Evolutionary conservation across 495 filamentous ascomycete genomes (phyloP).

Genomic region (Daldinia vernicosa): DNA sequence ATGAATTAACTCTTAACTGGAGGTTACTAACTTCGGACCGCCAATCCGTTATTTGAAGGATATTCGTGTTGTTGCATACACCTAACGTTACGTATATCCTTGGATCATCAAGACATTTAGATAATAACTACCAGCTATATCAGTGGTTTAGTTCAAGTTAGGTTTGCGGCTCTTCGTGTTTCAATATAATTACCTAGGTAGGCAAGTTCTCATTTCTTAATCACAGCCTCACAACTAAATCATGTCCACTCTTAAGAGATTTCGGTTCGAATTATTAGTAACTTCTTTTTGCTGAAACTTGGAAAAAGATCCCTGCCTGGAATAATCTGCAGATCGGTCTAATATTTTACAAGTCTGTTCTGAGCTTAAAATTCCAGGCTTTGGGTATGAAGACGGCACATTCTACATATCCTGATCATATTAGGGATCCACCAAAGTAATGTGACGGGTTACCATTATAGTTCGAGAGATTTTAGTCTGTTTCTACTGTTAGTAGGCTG

Average conservation of each 20-base stretch:
- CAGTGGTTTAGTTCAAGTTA: no score
- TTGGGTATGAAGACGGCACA: neutral
- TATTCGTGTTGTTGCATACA: no score
- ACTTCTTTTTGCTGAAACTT: neutral
- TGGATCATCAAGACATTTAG: no score
- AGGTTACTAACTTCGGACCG: no score
- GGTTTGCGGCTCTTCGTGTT: no score
- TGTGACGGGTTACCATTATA: neutral
- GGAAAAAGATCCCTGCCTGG: neutral
- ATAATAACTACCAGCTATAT: no score
- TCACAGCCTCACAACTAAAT: neutral
- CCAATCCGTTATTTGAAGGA: no score
- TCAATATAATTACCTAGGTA: no score
- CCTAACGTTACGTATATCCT: no score
- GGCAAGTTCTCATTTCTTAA: no score
- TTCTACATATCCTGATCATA: conserved; percentile 1
- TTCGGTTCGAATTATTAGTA: neutral
- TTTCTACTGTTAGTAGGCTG: neutral
- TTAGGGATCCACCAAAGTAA: neutral
- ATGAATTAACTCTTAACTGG: no score
- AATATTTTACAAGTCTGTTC: neutral
- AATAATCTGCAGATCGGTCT: neutral
- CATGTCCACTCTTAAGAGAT: neutral
- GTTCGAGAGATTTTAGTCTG: neutral
- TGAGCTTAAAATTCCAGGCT: neutral